These are phyloP conservation scores for Globisporangium paroecandrum DNA, from an alignment of 352 stramenopile species.

Conservation along the genomic window DNA sequence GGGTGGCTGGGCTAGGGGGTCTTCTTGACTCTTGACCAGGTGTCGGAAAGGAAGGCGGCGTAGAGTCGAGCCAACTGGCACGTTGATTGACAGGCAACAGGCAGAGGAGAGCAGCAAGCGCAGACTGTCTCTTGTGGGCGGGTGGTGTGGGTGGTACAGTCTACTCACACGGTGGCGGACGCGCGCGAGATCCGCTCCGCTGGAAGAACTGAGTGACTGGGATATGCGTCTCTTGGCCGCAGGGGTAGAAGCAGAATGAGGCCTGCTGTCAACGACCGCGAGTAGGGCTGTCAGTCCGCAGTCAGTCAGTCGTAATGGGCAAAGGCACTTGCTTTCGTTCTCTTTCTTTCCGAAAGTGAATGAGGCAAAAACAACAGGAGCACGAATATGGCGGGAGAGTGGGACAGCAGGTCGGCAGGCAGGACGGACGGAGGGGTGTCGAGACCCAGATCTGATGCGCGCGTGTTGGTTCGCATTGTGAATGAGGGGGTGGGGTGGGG, in stretches of 20 bases:
- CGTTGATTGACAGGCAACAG: background rate
- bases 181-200: background rate
- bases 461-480: background rate
- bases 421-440: background rate
- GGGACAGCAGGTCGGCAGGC: background rate
- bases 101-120: background rate
- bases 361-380: background rate
- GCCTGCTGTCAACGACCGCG: background rate
- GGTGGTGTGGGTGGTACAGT: background rate
- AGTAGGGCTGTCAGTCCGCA: background rate
- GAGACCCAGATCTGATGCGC: background rate
- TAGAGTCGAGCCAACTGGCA: slow-evolving; percentile 4
- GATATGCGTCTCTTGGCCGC: background rate
- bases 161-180: background rate
- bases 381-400: background rate
- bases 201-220: background rate
- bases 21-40: background rate
- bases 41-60: slow-evolving; percentile 10
- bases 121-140: slow-evolving; percentile 3
- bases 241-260: background rate
- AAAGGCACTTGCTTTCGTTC: background rate
- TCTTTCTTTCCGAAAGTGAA: background rate
- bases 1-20: background rate
- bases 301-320: background rate
- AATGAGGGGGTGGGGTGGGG: too few relatives aligned